These are phyloP conservation scores for Fusarium xyrophilum DNA, from an alignment of 2,329 filamentous ascomycete species.

Conservation along the genomic window DNA sequence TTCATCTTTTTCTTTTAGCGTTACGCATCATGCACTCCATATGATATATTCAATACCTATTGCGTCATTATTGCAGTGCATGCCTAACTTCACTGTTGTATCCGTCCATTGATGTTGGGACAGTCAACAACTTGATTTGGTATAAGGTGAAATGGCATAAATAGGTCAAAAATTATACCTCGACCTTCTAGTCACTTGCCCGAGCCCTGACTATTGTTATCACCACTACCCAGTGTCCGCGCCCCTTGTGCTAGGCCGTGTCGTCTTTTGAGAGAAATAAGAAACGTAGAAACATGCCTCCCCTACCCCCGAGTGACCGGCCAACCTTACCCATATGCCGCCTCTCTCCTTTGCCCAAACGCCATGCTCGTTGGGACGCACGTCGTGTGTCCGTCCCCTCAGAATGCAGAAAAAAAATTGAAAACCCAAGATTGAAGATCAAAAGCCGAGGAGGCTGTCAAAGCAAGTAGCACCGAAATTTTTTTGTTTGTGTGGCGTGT, in stretches of 20 bases:
- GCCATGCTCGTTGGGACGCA: constrained; percentile 43
- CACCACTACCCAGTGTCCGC: background rate
- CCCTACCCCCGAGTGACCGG: constrained; percentile 16
- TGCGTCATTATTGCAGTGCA: background rate
- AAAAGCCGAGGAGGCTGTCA: constrained; percentile 29
- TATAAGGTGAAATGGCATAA: background rate
- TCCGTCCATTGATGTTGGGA: background rate
- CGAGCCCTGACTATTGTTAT: background rate
- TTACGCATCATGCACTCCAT: background rate
- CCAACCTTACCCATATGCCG: constrained; percentile 26
- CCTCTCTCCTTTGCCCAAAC: constrained; percentile 42
- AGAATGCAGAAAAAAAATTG: constrained; percentile 34
- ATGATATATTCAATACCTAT: background rate
- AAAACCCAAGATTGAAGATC: constrained; percentile 21
- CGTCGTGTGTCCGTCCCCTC: constrained; percentile 34
- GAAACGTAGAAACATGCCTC: constrained; percentile 23
- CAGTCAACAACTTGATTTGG: background rate
- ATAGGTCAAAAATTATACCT: background rate
- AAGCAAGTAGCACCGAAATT: constrained; percentile 26
- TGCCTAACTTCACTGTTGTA: background rate
- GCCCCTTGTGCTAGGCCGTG: constrained; percentile 21
- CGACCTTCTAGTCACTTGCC: background rate
- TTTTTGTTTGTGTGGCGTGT: constrained; percentile 27
- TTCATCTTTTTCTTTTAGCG: background rate
- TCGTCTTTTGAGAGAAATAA: constrained; percentile 18